phyloP scores from a whole-genome alignment of 768 basidiomycete genomes.

The Crassisporium funariophilum region DNA sequence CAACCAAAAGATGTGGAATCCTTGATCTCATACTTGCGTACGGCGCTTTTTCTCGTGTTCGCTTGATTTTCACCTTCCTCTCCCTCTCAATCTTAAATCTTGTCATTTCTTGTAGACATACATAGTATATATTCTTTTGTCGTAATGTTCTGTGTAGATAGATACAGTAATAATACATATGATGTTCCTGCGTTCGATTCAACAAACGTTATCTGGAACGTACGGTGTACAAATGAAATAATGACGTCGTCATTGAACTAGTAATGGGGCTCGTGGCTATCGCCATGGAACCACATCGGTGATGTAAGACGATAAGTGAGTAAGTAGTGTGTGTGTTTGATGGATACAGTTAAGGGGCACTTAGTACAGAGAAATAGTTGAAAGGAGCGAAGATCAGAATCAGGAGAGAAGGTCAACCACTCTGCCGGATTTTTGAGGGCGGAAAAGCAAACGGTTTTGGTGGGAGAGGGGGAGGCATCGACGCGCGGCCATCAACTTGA shows the following conservation, averaged over 20 bases:
- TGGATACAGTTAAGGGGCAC: background rate
- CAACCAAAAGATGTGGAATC: conserved; percentile 73
- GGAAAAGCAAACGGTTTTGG: conserved; percentile 21
- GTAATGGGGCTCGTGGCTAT: too few species aligned
- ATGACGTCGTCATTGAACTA: too few species aligned
- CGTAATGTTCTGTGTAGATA: background rate
- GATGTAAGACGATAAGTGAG: too few species aligned
- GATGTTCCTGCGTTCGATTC: too few species aligned
- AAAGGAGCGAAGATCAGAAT: background rate
- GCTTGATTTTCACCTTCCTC: background rate
- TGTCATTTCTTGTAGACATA: background rate
- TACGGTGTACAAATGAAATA: too few species aligned
- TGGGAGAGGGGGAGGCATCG: conserved; percentile 20
- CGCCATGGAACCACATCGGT: too few species aligned
- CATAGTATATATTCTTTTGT: background rate
- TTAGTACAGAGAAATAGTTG: background rate
- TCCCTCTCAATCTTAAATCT: background rate
- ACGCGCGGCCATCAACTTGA: background rate
- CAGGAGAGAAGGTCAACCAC: conserved; percentile 6
- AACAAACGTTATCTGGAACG: too few species aligned
- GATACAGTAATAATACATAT: background rate
- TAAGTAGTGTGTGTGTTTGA: background rate
- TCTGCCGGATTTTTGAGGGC: background rate
- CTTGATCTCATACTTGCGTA: conserved; percentile 25
- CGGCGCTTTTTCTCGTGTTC: background rate